Evolutionary conservation across 768 basidiomycete species (phyloP), one percentile per base, ranked within the genome.

Genomic region (Russula foetens): DNA sequence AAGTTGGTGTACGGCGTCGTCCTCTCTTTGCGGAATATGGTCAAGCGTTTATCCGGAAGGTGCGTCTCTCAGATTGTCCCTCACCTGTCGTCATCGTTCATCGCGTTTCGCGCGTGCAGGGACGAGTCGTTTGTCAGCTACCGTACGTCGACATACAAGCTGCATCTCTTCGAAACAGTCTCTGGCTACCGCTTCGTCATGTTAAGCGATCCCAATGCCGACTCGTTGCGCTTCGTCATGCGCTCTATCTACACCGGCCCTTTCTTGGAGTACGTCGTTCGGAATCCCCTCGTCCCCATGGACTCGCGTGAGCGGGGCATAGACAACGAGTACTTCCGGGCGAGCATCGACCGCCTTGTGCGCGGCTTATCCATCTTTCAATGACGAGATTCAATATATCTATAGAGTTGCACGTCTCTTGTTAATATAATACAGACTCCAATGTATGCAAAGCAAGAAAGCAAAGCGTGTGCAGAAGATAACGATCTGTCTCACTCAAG

Each of bases 1-100:
- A 99, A 99, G 71, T 81, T 99, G 62, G 95, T 99, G 0, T 99
- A 98, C 71, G 97, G 97, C 58, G 91, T 99, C 56, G 79, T 98
- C 15, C 77, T 98, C 45, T 94, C 92, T 7, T 70, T 99, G 67
- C 76, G 92, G 56, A 94, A 92, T 72, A 96, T 98, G 94, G 78
- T 96, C 69, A 96, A 85, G 78, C 98, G 97, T 72, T 73, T 99
- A 11, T 90, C 95, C 14, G 86, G 88, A 66, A 81, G 86, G 96
- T 94, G 65, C 43, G 76, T 31, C 7, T 17, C 14, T 28, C 35
- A 35, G 9, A 35, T 35, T 11, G 17, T 1, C 38, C 14, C 15
- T 43, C n/a, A n/a, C n/a, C n/a, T n/a, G n/a, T n/a, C n/a, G n/a
- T 33, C 31, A 33, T 33, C 38, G 12, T 38, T 29, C 28, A 28